A percentile compares a stretch with the other conserved stretches of the same genome.
Conservation (phyloP, 1,284 basidiomycete genomes). For the Taiwanofungus camphoratus region DNA sequence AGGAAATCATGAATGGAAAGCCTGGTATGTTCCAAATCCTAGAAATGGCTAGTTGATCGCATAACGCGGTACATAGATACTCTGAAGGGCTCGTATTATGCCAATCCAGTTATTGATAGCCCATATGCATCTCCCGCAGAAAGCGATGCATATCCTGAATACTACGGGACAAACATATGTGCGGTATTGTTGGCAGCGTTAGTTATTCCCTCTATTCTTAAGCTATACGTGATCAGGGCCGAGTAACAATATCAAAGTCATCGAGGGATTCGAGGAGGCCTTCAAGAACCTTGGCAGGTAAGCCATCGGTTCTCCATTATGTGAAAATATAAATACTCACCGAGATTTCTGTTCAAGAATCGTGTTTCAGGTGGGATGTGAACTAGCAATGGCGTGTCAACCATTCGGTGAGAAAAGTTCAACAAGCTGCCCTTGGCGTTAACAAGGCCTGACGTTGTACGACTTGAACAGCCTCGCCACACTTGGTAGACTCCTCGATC, state of each 20-base stretch:
- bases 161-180: constrained; percentile 77
- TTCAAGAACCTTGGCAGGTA: constrained; percentile 82
- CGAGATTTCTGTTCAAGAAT: constrained; percentile 40
- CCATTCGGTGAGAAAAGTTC: constrained; percentile 67
- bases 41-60: neutral
- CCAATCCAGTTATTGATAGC: constrained; percentile 72
- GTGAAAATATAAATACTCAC: neutral
- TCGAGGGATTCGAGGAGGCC: constrained; percentile 76
- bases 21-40: constrained; percentile 43
- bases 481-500: constrained; percentile 56
- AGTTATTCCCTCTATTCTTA: no score
- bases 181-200: constrained; percentile 24
- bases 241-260: constrained; percentile 41
- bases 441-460: no score
- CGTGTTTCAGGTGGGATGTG: constrained; percentile 73
- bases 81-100: constrained; percentile 90
- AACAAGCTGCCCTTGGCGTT: no score
- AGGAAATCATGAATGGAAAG: constrained; percentile 94
- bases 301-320: constrained; percentile 13
- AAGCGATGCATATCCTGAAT: constrained; percentile 63
- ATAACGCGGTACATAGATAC: constrained; percentile 42
- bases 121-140: constrained; percentile 53
- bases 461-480: constrained; percentile 50
- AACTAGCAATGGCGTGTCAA: constrained; percentile 82
- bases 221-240: no score